Conservation (phyloP, 805 yeast species). For the Yarrowia sp. region DNA sequence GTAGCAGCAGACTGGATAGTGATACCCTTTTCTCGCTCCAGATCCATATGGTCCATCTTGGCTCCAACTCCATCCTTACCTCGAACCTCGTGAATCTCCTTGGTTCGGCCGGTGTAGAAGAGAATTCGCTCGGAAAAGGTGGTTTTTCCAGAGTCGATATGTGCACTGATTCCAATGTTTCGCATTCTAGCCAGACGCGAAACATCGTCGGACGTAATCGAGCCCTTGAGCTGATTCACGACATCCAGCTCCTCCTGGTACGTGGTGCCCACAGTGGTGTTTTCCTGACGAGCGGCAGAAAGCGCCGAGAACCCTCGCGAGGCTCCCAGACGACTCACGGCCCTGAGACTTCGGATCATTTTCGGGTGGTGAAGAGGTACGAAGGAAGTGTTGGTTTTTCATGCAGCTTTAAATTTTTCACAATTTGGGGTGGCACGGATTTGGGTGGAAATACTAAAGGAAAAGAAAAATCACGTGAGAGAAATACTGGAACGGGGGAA, state of each 20-base stretch:
- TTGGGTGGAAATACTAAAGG: too few species aligned
- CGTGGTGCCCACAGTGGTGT: constrained; percentile 22
- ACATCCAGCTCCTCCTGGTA: constrained; percentile 23
- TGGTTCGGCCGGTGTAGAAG: constrained; percentile 94
- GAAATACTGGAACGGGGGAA: neutral
- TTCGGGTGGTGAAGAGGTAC: neutral
- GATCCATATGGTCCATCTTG: constrained; percentile 98
- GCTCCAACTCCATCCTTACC: constrained; percentile 98
- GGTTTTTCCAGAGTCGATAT: constrained; percentile 96
- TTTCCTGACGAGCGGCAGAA: neutral
- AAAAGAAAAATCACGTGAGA: too few species aligned
- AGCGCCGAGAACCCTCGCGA: constrained; percentile 12
- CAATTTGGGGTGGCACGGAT: too few species aligned
- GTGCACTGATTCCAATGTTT: constrained; percentile 97
- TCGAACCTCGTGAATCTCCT: constrained; percentile 92
- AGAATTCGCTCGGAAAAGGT: constrained; percentile 97
- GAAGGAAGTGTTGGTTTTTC: too few species aligned
- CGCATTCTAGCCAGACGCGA: constrained; percentile 59
- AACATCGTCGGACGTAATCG: constrained; percentile 37
- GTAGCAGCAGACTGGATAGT: constrained; percentile 99
- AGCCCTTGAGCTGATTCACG: constrained; percentile 13
- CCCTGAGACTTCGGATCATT: constrained; percentile 32
- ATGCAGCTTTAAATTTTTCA: constrained; percentile 25
- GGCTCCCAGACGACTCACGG: constrained; percentile 30
- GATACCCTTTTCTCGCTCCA: constrained; percentile 97